These are phyloP conservation scores for Paramecium sonneborni DNA, from an alignment of 73 alveolate species.

Conservation along the genomic window DNA sequence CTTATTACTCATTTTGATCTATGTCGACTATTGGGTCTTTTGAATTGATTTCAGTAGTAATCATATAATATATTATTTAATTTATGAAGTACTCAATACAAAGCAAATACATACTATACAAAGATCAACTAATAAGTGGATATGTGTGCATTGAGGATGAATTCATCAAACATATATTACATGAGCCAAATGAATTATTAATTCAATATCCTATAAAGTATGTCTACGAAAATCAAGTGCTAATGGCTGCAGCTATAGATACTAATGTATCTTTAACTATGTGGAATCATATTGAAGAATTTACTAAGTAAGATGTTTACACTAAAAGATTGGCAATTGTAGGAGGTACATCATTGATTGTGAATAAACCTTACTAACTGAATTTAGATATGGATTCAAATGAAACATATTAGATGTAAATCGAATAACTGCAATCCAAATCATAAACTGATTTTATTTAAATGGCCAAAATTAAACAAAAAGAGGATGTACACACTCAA, in stretches of 20 bases:
- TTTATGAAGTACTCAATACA: not conserved
- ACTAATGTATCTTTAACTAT: not conserved
- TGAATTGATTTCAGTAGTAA: not conserved
- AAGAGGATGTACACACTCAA: not conserved
- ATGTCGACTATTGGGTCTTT: not conserved
- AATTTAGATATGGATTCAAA: not conserved
- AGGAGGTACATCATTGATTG: not conserved
- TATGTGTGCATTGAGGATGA: not conserved
- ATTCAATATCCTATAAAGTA: not conserved
- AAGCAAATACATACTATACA: conserved; percentile 10
- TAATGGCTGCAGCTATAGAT: conserved; percentile 20
- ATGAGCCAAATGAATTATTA: not conserved
- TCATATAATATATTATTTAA: not conserved
- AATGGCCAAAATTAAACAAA: not conserved
- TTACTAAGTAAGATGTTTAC: not conserved
- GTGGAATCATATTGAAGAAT: conserved; percentile 3
- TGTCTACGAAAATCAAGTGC: not conserved
- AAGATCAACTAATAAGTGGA: not conserved
- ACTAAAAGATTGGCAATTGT: not conserved
- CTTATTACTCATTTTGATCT: not conserved
- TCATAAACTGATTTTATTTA: not conserved
- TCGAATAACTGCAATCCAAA: not conserved
- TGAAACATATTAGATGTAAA: not conserved
- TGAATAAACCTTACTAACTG: not conserved
- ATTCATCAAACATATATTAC: not conserved